Percentiles rank a stretch among this genome's conserved stretches.
These are phyloP conservation scores for Chiua sp. DNA, from an alignment of 1,284 basidiomycete genomes.

Conservation along the genomic window DNA sequence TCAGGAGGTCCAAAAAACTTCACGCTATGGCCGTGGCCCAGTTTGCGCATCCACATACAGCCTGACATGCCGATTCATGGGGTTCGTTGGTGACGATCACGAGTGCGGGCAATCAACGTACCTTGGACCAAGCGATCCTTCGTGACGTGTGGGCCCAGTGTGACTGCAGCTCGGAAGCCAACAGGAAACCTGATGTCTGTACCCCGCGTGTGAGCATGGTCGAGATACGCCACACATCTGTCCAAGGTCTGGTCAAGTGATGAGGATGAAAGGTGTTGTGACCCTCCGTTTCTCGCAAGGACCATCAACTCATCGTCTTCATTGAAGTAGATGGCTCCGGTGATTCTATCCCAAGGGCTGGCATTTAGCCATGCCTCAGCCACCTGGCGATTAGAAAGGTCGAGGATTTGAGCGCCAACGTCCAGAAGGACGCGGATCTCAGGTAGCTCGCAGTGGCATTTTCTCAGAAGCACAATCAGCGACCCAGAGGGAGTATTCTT, in stretches of 20 bases:
- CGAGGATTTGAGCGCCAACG: constrained; percentile 62
- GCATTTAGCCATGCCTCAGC: constrained; percentile 46
- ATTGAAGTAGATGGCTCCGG: constrained; percentile 53
- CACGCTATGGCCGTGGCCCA: constrained; percentile 51
- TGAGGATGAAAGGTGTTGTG: constrained; percentile 47
- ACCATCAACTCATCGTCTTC: constrained; percentile 36
- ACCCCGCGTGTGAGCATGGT: constrained; percentile 60
- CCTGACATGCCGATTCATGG: constrained; percentile 28
- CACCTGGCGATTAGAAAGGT: constrained; percentile 50
- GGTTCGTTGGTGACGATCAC: too few species aligned
- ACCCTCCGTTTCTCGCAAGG: constrained; percentile 39
- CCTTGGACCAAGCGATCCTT: constrained; percentile 60
- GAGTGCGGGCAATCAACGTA: constrained; percentile 21
- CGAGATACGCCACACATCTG: constrained; percentile 54
- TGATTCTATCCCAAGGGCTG: constrained; percentile 29
- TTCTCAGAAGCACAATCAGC: constrained; percentile 4
- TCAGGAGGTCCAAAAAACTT: constrained; percentile 53
- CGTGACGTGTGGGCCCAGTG: constrained; percentile 44
- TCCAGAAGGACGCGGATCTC: constrained; percentile 53
- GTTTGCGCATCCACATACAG: constrained; percentile 53
- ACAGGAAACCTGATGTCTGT: constrained; percentile 57
- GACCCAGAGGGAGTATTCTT: constrained; percentile 51
- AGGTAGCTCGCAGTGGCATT: constrained; percentile 34
- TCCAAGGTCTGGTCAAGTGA: constrained; percentile 45
- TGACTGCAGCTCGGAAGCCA: constrained; percentile 35